Evolutionary conservation across 1,284 basidiomycete genomes (phyloP), one percentile per base, ranked within the genome.

Genomic region (Schizophyllum commune): DNA sequence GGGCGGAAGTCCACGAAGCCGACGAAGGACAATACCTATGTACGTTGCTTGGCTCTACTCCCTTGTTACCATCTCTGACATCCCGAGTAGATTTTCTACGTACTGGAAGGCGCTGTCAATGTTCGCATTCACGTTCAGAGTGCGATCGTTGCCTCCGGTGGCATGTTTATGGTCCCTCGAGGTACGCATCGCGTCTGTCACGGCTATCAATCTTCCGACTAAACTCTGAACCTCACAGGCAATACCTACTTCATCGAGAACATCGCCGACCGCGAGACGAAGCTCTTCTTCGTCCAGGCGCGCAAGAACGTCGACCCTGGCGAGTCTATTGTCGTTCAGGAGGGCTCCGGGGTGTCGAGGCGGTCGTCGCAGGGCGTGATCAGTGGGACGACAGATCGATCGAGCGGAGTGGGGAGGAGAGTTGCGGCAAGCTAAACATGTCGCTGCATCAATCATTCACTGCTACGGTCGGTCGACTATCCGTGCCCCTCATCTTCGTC

Each of bases 21-120:
- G 54, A 88, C 93, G 5, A 94, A 92, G 71, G 96, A 98, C 71
- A 99, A 99, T 68, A 91, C 91, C 60, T 99, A 97, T 73, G 96
- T 98, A 67, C 68, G 92, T 81, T n/a, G 47, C n/a, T 5, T 32
- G 17, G 55, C 56, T 59, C 57, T n/a, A 55, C 27, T 7, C 20
- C 7, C 62, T 19, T 11, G 13, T 3, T 13, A 33, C 58, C 15
- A n/a, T 20, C 11, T 15, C 58, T 63, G 32, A 59, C 53, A 60
- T 59, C 32, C 56, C 34, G 2, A 51, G 15, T 70, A 97, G 94
- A 83, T 94, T 0, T 96, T 97, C 75, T 93, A 86, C 70, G 86
- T 96, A 52, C 83, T 93, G 58, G 83, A 91, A 72, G 97, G 96
- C 11, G 92, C 92, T 0, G 88, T 98, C 11, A 87, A 89, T 61